These are phyloP conservation scores for Suillus weaverae DNA, from an alignment of 768 basidiomycete genomes.

Conservation along the genomic window DNA sequence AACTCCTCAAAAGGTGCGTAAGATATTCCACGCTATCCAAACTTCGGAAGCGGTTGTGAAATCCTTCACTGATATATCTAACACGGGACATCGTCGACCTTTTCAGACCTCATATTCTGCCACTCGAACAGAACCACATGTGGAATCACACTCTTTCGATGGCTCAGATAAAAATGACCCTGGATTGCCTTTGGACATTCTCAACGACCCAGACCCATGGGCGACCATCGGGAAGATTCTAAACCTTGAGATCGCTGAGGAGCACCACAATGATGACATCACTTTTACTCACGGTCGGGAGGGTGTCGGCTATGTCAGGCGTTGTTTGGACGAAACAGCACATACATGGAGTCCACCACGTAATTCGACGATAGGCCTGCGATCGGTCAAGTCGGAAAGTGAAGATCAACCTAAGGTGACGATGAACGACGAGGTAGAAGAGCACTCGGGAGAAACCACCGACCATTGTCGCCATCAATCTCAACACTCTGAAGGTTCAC, in stretches of 20 bases:
- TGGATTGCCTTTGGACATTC: constrained; percentile 22
- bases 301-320: constrained; percentile 25
- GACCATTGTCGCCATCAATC: neutral
- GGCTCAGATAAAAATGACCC: neutral
- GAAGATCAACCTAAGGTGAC: neutral
- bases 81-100: neutral
- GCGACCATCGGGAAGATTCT: constrained; percentile 30
- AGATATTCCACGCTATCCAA: too few species aligned
- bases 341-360: neutral
- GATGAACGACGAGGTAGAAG: neutral
- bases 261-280: constrained; percentile 7
- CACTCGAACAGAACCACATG: neutral
- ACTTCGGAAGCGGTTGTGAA: neutral
- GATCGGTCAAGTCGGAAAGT: neutral
- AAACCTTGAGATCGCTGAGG: constrained; percentile 10
- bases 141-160: neutral
- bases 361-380: too few species aligned
- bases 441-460: neutral
- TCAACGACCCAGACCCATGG: constrained; percentile 34
- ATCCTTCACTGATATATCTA: neutral
- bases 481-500: neutral
- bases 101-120: neutral
- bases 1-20: neutral
- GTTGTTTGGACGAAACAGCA: neutral
- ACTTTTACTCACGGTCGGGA: constrained; percentile 24